Evolutionary conservation across 2,329 filamentous ascomycete genomes (phyloP), one percentile per base, ranked within the genome.

Genomic region (Penicillium olsonii): DNA sequence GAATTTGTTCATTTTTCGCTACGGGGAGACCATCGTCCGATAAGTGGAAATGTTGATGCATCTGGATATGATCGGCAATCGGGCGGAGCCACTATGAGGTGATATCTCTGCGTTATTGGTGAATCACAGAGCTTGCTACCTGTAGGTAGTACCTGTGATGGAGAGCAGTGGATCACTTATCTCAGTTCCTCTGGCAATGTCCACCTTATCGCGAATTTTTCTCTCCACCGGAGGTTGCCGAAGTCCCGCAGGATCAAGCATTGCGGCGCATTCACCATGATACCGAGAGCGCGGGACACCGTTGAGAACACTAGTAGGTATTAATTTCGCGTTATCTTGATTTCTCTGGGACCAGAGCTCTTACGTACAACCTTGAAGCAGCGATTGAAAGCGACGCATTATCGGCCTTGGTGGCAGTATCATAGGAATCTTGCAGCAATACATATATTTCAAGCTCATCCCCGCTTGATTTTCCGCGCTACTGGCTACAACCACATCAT

Each of bases 231-330:
- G 35, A 27, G 29, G 12, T 40, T 29, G 31, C 22, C 10, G 33
- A n/a, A 31, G 12, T 31, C n/a, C 12, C 29, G 12, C 29, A 31
- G 27, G 7, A 51, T 42, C 12, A 4, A 49, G 55, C 22, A 55
- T 35, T 35, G 33, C n/a, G 33, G 33, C 33, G 10, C 15, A 35
- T 15, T 34, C 5, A 34, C 5, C 4, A 14, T 31, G 22, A 12
- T 29, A 29, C 27, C 10, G 10, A 29, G 27, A 2, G n/a, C n/a
- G n/a, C n/a, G n/a, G n/a, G n/a, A n/a, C n/a, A n/a, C 29, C 12
- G 29, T 31, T 31, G 29, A 31, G 11, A n/a, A n/a, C n/a, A n/a
- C n/a, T n/a, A n/a, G n/a, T n/a, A n/a, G n/a, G n/a, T 31, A n/a
- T 31, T n/a, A 31, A 31, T 31, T n/a, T 31, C 11, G 7, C 12